Conservation (phyloP, 148 eudicot species). For the Linanthus parryae region DNA sequence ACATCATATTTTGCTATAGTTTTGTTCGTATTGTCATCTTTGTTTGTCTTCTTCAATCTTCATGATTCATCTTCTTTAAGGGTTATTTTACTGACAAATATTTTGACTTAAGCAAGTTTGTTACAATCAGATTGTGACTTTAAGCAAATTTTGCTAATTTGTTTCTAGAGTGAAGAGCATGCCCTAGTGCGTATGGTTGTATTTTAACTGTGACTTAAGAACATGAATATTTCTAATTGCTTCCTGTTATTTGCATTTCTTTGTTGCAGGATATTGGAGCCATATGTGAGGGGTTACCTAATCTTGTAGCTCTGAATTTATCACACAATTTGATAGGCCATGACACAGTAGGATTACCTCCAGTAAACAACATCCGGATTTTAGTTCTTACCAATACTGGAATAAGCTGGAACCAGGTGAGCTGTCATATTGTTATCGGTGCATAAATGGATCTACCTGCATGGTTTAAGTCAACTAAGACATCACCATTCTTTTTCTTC, state of each 20-base stretch:
- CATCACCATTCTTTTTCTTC: no score
- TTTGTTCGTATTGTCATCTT: no score
- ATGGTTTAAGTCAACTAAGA: no score
- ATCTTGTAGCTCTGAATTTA: constrained; percentile 63
- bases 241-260: constrained; percentile 5
- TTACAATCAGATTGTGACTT: neutral
- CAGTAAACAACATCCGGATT: constrained; percentile 50
- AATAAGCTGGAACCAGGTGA: constrained; percentile 77
- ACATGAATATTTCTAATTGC: constrained; percentile 1
- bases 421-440: constrained; percentile 5
- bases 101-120: no score
- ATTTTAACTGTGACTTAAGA: constrained; percentile 1
- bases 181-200: neutral
- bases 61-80: no score
- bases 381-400: constrained; percentile 79
- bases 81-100: no score
- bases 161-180: neutral
- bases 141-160: neutral
- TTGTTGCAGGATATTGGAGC: constrained; percentile 67
- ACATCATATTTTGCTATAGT: no score
- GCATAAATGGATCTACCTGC: constrained; percentile 1
- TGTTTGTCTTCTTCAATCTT: no score
- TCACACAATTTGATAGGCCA: constrained; percentile 57
- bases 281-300: constrained; percentile 60
- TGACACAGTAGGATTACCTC: constrained; percentile 36